Evolutionary conservation across 2,329 filamentous ascomycete species (phyloP).

Genomic region (Atkinsonella texensis): DNA sequence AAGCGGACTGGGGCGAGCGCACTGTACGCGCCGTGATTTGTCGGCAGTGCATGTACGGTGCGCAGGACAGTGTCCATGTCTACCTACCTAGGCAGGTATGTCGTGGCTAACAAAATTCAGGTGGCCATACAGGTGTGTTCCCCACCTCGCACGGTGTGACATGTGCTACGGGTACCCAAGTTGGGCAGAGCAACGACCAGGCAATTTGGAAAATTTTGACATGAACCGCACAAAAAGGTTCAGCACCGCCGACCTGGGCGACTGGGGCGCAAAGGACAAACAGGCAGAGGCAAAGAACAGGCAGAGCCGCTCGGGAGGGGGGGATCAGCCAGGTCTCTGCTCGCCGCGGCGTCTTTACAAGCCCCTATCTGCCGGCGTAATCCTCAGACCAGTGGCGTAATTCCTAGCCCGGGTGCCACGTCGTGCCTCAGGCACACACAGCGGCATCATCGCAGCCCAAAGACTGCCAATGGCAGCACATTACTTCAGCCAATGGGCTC

Average conservation of each 20-base stretch:
- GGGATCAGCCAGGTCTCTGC: conserved; percentile 4
- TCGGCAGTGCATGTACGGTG: not conserved
- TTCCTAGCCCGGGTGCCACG: conserved; percentile 11
- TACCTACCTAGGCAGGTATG: not conserved
- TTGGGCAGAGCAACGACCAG: too few species aligned
- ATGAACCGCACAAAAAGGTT: not conserved
- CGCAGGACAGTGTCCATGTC: not conserved
- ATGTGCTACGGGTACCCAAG: not conserved
- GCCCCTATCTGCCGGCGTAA: conserved; percentile 11
- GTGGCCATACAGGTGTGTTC: not conserved
- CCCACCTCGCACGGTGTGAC: not conserved
- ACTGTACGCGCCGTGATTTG: not conserved
- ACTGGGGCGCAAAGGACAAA: not conserved
- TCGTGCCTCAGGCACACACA: conserved; percentile 19
- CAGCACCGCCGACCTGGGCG: not conserved
- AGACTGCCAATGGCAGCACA: conserved; percentile 4
- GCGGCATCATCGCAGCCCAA: conserved; percentile 6
- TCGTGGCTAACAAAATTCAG: not conserved
- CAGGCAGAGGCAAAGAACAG: not conserved
- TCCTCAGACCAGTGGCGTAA: conserved; percentile 16
- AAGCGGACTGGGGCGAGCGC: fast-evolving
- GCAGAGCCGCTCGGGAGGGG: not conserved
- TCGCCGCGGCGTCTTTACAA: not conserved
- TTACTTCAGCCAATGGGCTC: conserved; percentile 3
- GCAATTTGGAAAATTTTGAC: too few species aligned